These are phyloP conservation scores for Mucor circinelloides DNA, from an alignment of 371 early-diverging fungal genomes.

Conservation along the genomic window DNA sequence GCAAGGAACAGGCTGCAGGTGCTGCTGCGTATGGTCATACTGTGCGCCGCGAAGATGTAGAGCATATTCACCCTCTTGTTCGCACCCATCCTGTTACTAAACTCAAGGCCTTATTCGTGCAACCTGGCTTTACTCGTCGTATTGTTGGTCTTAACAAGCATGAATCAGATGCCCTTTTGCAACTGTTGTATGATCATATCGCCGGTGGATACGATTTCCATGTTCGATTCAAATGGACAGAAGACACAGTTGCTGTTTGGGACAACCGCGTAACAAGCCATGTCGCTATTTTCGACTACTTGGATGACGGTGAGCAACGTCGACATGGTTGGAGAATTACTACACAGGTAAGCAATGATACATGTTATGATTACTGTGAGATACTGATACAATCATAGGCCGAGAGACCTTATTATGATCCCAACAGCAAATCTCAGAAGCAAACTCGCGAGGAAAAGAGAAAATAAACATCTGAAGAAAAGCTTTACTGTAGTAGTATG, in stretches of 20 bases:
- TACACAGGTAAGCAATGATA: conserved; percentile 7
- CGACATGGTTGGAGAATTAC: conserved; percentile 49
- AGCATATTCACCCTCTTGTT: conserved; percentile 60
- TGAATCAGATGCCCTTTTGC: conserved; percentile 62
- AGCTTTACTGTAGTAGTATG: neutral
- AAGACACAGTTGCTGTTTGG: conserved; percentile 64
- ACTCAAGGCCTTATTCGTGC: conserved; percentile 65
- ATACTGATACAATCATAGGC: neutral
- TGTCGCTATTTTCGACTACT: conserved; percentile 26
- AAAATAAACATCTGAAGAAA: neutral
- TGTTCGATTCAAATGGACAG: conserved; percentile 64
- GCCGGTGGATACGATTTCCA: conserved; percentile 59
- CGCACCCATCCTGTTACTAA: conserved; percentile 76
- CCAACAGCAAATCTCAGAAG: conserved; percentile 31
- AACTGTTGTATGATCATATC: conserved; percentile 55
- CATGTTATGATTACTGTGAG: conserved; percentile 10
- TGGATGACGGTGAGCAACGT: neutral
- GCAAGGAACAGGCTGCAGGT: conserved; percentile 40
- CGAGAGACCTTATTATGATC: conserved; percentile 61
- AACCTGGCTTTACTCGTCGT: conserved; percentile 61
- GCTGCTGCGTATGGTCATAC: conserved; percentile 43
- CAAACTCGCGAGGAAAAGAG: neutral
- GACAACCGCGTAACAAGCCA: conserved; percentile 58
- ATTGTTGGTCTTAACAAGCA: conserved; percentile 57
- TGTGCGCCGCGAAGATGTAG: conserved; percentile 48